Conservation (phyloP, 1,284 basidiomycete genomes). For the Apiotrichum siamense region DNA sequence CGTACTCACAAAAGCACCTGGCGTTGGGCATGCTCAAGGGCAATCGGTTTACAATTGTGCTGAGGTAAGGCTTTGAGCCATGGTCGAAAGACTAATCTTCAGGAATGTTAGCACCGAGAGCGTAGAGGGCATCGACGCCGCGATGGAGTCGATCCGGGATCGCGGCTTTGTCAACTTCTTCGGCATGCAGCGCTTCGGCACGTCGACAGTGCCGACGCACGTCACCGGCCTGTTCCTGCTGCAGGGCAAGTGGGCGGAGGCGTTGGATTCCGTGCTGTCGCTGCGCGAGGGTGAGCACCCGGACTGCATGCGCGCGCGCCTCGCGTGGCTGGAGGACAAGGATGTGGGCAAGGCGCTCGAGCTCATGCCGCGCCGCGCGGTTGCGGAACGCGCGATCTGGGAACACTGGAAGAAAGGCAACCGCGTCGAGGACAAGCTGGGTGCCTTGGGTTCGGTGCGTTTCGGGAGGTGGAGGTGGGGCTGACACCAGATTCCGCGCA, state of each 20-base stretch:
- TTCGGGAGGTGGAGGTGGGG: conserved; percentile 54
- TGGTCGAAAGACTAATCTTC: conserved; percentile 2
- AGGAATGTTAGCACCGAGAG: conserved; percentile 78
- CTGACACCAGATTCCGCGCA: conserved; percentile 72
- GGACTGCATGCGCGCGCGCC: conserved; percentile 69
- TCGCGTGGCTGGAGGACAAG: conserved; percentile 73
- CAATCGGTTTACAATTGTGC: conserved; percentile 89
- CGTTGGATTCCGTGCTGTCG: conserved; percentile 73
- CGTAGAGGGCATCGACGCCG: conserved; percentile 62
- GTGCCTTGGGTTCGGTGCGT: conserved; percentile 72
- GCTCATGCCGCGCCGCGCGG: conserved; percentile 77
- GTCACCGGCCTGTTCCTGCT: conserved; percentile 85
- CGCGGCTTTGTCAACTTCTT: conserved; percentile 98
- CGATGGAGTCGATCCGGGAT: conserved; percentile 72
- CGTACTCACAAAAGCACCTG: conserved; percentile 71
- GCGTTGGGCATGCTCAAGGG: conserved; percentile 94
- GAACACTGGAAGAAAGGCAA: conserved; percentile 83
- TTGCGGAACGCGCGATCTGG: conserved; percentile 86
- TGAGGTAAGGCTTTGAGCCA: conserved; percentile 60
- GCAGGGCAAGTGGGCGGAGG: conserved; percentile 80
- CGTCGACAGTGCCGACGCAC: conserved; percentile 91
- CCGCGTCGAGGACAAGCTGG: conserved; percentile 74
- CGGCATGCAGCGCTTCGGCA: conserved; percentile 99
- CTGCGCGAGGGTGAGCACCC: conserved; percentile 82
- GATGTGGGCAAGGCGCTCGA: conserved; percentile 71